Conservation (phyloP, 2,329 filamentous ascomycete species). For the Claviceps cyperi region DNA sequence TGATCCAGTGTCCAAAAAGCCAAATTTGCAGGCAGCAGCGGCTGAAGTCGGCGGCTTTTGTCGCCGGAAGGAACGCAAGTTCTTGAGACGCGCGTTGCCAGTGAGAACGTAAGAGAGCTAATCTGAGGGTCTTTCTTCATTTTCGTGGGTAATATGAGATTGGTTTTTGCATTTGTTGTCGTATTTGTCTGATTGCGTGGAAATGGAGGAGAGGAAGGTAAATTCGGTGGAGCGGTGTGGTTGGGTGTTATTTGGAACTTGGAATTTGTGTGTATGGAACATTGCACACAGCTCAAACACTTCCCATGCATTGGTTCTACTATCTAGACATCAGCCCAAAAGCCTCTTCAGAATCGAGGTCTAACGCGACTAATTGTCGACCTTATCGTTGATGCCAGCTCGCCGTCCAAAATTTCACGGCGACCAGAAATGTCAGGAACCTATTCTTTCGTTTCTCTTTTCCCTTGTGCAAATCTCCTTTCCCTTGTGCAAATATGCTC, state of each 20-base stretch:
- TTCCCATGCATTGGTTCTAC: no score
- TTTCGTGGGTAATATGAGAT: background rate
- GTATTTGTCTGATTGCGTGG: background rate
- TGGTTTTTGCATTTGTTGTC: background rate
- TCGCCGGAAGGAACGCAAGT: slow-evolving; percentile 2
- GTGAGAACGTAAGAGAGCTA: slow-evolving; percentile 42
- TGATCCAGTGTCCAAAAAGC: slow-evolving; percentile 41
- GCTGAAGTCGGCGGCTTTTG: slow-evolving; percentile 6
- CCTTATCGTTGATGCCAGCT: no score
- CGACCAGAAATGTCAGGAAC: background rate
- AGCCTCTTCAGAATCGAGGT: no score
- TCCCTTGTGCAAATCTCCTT: background rate
- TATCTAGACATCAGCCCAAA: no score
- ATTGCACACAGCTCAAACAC: no score
- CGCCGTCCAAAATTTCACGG: background rate
- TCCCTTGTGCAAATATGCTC: background rate
- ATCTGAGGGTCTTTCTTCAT: slow-evolving; percentile 33
- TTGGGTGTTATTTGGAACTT: no score
- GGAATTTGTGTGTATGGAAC: no score
- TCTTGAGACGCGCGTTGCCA: slow-evolving; percentile 25
- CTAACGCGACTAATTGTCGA: no score
- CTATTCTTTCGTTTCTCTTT: background rate
- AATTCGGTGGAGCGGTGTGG: no score
- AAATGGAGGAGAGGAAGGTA: background rate
- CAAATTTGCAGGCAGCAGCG: slow-evolving; percentile 41